Evolutionary conservation across 2,329 filamentous ascomycete genomes (phyloP), one percentile per base, ranked within the genome.

Genomic region (Myrmaecium sp.): DNA sequence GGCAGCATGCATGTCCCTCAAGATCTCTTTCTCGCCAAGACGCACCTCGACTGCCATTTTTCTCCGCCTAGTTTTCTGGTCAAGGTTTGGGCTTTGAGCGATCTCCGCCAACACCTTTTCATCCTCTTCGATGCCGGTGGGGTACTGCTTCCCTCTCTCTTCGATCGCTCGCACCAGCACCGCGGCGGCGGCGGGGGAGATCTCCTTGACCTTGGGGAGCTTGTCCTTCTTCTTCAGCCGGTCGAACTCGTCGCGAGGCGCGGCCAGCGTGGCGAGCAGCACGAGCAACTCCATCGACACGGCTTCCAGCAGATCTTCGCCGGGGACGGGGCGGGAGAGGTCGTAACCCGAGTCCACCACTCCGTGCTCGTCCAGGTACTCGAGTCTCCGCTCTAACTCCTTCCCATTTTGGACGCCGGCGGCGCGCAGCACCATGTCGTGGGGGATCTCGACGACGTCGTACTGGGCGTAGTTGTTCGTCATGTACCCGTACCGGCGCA

Each of bases 401-500:
- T n/a, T n/a, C n/a, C n/a, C n/a, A n/a, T n/a, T n/a, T n/a, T n/a
- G n/a, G n/a, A n/a, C 33, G 32, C 13, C 38, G 5, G 63, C 52
- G 1, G 53, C 49, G 8, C 51, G 33, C 22, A 64, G 51, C 13
- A 86, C 59, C 6, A 69, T 40, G 0, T 60, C 54, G 54, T 74
- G 69, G 0, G 76, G 61, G 17, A 93, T 52, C 46, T 94, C 84
- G 1, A 80, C 75, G 1, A 92, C 80, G 38, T 93, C 82, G 47
- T 83, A 82, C 21, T 73, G 62, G 6, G 70, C 57, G 40, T 93
- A 84, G 36, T 74, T 74, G 15, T 67, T 55, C 0, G 81, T 86
- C n/a, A 83, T 70, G 41, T 92, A 93, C 11, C 84, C 84, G 39
- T 93, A 92, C 9, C 83, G 65, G 18, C 84, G 64, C 7, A 93